Base-by-base conservation (phyloP, 164 flowering plant genomes). In the Amborella trichopoda region DNA sequence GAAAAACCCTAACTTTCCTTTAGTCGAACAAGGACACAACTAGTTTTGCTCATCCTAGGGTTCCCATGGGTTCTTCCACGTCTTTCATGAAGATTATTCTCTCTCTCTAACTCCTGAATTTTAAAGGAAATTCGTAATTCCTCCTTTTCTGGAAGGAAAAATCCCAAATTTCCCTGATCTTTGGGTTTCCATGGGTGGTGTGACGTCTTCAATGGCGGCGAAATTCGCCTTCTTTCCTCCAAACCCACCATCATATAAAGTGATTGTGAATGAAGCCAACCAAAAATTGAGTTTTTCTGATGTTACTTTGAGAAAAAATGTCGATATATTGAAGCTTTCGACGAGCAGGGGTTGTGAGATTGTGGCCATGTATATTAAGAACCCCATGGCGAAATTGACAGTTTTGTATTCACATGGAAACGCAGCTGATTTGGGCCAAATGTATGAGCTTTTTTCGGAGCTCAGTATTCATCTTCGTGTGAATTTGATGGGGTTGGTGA, bases 361-460 rank as follows among this genome's bases (percentile, higher is more conserved):
- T 30, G 74, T 79, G 39, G 91, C 84, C 2, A 40, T 78, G 55
- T 81, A 76, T 28, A 58, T 84, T 17, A 74, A 60, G 72, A 80
- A 88, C 43, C 81, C 81, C 6, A 25, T 64, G 38, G 94, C 97
- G 26, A 40, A 59, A 50, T 50, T 84, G 32, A 88, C 97, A 16
- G 23, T 84, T 46, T 56, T 88, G 28, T 84, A 84, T 46, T 84
- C 97, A 9, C 96, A 87, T 48, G 96, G 96, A 3, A 87, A 87
- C 59, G 96, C 96, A 1, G 83, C 91, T 46, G 97, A 88, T 81
- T 57, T 88, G 38, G 94, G 97, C 5, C 97, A 88, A 75, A 80
- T 88, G 83, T 84, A 60, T 54, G 89, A 81, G 52, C 66, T 88
- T 28, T 81, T 84, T 50, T 20, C 46, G 12, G 93, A 81, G 54